phyloP scores from a whole-genome alignment of 1,284 basidiomycete species.

The Albatrellus sp. region DNA sequence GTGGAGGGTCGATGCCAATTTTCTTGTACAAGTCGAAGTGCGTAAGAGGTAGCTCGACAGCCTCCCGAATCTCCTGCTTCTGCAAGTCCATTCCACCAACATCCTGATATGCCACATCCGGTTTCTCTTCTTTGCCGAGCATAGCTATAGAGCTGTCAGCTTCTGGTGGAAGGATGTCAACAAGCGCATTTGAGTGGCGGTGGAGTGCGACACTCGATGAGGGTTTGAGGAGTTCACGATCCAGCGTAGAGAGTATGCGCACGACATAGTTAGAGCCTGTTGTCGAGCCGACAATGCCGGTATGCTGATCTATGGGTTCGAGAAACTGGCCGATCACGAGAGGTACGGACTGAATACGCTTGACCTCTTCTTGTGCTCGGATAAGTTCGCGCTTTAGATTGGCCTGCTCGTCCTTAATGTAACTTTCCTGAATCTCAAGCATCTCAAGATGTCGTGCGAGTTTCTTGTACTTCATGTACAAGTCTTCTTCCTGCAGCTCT shows the following conservation, averaged over 20 bases:
- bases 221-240: constrained; percentile 94
- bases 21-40: constrained; percentile 99
- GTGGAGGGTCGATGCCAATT: constrained; percentile 98
- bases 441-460: constrained; percentile 88
- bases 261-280: constrained; percentile 99
- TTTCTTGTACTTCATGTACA: constrained; percentile 94
- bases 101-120: constrained; percentile 81
- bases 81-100: constrained; percentile 97
- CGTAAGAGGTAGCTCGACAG: constrained; percentile 95
- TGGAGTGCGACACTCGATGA: constrained; percentile 96
- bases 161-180: constrained; percentile 97
- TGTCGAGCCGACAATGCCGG: constrained; percentile 95
- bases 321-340: constrained; percentile 99
- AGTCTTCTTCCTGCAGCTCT: constrained; percentile 83
- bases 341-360: constrained; percentile 97
- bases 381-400: constrained; percentile 97
- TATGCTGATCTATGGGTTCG: constrained; percentile 96
- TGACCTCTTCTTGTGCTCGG: constrained; percentile 98
- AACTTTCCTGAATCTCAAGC: constrained; percentile 91
- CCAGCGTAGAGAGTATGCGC: constrained; percentile 92
- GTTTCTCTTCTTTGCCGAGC: constrained; percentile 88
- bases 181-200: constrained; percentile 95
- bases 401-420: constrained; percentile 98
- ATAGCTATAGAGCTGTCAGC: constrained; percentile 96
- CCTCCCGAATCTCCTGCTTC: constrained; percentile 99